phyloP scores from a whole-genome alignment of 148 eudicot species.

The Rhododendron williamsianum region DNA sequence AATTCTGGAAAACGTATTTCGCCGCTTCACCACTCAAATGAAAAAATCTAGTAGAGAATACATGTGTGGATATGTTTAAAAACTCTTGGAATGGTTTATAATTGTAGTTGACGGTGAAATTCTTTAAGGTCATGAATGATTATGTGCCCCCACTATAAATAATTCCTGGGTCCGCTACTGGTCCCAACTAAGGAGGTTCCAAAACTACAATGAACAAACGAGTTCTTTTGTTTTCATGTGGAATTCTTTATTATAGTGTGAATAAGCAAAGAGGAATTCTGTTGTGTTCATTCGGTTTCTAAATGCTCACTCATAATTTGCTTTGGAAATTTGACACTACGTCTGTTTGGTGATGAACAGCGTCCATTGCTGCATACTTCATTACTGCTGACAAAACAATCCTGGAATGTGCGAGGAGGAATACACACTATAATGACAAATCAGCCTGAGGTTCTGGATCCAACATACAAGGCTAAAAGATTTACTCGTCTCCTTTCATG shows the following conservation, averaged over 20 bases:
- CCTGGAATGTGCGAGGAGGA: conserved; percentile 67
- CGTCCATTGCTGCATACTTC: conserved; percentile 72
- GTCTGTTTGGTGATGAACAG: conserved; percentile 26
- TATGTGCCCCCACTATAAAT: no score
- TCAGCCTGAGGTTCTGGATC: conserved; percentile 17
- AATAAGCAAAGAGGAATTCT: not conserved
- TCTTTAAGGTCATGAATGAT: no score
- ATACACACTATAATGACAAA: conserved; percentile 37
- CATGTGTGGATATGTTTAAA: no score
- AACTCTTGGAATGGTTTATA: no score
- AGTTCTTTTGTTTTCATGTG: not conserved
- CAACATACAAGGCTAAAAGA: not conserved
- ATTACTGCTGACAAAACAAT: conserved; percentile 81
- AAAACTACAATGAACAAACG: not conserved
- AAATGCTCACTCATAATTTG: not conserved
- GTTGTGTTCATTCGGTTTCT: not conserved
- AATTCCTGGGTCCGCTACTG: not conserved
- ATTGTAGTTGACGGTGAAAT: no score
- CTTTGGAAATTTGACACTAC: not conserved
- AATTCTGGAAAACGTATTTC: no score
- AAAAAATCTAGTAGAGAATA: no score
- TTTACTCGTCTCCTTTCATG: not conserved
- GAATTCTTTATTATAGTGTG: no score
- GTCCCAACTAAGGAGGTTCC: not conserved
- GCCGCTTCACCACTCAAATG: no score